Conservation (phyloP, 169 alveolate genomes). For the Cryptosporidium bovis region DNA sequence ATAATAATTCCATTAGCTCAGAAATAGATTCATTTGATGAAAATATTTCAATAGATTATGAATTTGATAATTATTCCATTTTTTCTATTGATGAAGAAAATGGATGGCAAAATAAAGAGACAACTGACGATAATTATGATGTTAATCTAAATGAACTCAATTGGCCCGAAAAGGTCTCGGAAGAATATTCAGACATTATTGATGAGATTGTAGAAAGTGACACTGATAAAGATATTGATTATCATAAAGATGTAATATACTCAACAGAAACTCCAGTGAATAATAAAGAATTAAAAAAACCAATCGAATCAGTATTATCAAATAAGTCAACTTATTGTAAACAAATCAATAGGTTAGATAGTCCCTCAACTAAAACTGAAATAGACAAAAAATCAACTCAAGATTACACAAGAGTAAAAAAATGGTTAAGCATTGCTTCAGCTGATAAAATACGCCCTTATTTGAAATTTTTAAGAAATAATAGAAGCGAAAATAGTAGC, state of each 20-base stretch:
- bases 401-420: slow-evolving; percentile 1
- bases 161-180: slow-evolving; percentile 34
- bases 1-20: neutral
- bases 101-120: no score
- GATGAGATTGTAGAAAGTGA: neutral
- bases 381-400: slow-evolving; percentile 10
- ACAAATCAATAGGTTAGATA: neutral
- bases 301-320: no score
- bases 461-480: slow-evolving; percentile 3
- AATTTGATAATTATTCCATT: slow-evolving; percentile 16
- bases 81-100: slow-evolving; percentile 28
- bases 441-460: slow-evolving; percentile 23
- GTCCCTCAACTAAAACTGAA: slow-evolving; percentile 1
- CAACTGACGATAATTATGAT: neutral
- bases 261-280: slow-evolving; percentile 18
- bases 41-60: slow-evolving; percentile 42
- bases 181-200: neutral
- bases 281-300: no score
- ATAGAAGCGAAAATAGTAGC: neutral
- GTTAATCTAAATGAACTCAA: slow-evolving; percentile 15
- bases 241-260: neutral
- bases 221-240: neutral
- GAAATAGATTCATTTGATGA: slow-evolving; percentile 44
- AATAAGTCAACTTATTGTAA: neutral
- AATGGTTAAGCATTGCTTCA: slow-evolving; percentile 9